Evolutionary conservation across 2,329 filamentous ascomycete genomes (phyloP), one percentile per base, ranked within the genome.

Genomic region (Nemania abortiva): DNA sequence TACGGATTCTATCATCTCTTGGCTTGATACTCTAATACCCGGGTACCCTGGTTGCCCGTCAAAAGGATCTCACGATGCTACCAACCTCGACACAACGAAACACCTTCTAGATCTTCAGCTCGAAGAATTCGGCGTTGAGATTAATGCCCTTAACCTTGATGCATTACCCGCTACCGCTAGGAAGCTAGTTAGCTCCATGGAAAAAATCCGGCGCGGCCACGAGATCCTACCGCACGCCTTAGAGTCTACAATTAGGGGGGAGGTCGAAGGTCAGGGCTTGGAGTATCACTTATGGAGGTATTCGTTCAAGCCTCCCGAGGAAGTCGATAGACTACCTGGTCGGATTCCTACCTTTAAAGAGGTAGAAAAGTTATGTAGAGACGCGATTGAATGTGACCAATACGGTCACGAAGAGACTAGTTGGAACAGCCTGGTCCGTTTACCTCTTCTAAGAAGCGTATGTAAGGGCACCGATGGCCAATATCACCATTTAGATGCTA

Each of bases 61-160:
- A 5, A 5, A 27, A 27, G 24, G 24, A 5, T 27, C 24, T 27
- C 2, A 27, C 24, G 5, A 27, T 27, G 24, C 24, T 27, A 27
- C 24, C 2, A 27, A 5, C 24, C 24, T 27, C 5, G 5, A 27
- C 24, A 27, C 34, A 37, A 6, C 11, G 7, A 22, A 59, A 24
- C 62, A 59, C 22, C 47, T 59, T 54, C n/a, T 65, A 31, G 53
- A 52, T 31, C 53, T 65, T 22, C 62, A 54, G 39, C 62, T 59
- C 4, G 1, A 34, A 29, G 62, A 65, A 29, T 31, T 54, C 10
- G 15, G n/a, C 54, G 10, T 65, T 10, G 62, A 65, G 39, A 52
- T 58, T 45, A 53, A 47, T 10, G 22, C 62, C 45, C 62, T 65
- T 9, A 18, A 24, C 47, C 20, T 53, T 2, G 31, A 59, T 24